Evolutionary conservation across 495 filamentous ascomycete species (phyloP).

Genomic region (Sporormia fimetaria): DNA sequence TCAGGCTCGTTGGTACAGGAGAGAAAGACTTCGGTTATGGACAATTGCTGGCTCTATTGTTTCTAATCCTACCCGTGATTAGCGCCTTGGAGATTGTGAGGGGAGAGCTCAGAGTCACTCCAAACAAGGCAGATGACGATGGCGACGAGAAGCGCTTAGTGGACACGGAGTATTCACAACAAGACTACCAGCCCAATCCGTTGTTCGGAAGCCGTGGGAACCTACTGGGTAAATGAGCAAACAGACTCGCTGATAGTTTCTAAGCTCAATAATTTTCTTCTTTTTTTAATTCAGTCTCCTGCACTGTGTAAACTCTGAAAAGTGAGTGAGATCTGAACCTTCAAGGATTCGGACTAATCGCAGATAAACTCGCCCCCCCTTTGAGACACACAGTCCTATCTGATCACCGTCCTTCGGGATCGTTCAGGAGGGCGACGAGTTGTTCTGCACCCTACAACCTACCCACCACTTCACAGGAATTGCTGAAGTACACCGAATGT

Average conservation of each 20-base stretch:
- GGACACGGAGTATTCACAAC: slow-evolving; percentile 9
- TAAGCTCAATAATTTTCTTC: no score
- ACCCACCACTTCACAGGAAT: no score
- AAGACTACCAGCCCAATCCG: slow-evolving; percentile 15
- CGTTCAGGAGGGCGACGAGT: no score
- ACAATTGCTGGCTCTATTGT: slow-evolving; percentile 42
- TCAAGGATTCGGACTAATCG: no score
- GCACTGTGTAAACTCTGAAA: no score
- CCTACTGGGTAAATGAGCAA: not conserved
- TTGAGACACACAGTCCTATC: no score
- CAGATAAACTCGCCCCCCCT: no score
- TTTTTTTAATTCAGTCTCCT: no score
- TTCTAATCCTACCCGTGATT: slow-evolving; percentile 44
- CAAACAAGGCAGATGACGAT: slow-evolving; percentile 17
- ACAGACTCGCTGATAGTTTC: not conserved
- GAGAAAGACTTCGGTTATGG: slow-evolving; percentile 50
- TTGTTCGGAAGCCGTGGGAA: slow-evolving; percentile 8
- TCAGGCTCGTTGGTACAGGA: slow-evolving; percentile 35
- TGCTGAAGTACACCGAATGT: no score
- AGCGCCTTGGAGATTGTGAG: slow-evolving; percentile 44
- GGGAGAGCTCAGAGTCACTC: slow-evolving; percentile 34
- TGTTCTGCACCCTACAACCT: no score
- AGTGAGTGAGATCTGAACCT: no score
- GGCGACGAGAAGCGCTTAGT: not conserved
- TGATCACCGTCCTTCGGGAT: no score